These are phyloP conservation scores for Nicotiana paniculata DNA, from an alignment of 257 asterid genomes.

Conservation along the genomic window DNA sequence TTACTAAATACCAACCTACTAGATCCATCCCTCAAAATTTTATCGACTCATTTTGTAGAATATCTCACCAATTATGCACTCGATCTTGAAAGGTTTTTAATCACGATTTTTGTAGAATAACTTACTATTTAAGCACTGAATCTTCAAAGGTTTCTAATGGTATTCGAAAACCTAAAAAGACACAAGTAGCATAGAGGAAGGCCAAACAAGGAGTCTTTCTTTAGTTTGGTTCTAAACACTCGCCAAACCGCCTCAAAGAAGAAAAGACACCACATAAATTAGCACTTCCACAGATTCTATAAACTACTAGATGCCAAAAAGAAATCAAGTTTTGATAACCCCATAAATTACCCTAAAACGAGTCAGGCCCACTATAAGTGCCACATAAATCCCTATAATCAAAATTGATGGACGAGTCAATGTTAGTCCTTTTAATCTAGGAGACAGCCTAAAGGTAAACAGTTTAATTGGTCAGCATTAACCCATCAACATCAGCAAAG, in stretches of 20 bases:
- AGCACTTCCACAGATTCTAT: neutral
- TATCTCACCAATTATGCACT: neutral
- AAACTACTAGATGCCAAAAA: neutral
- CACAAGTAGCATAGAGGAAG: neutral
- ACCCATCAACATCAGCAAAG: neutral
- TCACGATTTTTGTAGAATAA: neutral
- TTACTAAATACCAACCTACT: neutral
- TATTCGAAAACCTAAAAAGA: neutral
- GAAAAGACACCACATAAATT: neutral
- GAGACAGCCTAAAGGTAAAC: neutral
- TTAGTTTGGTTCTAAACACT: neutral
- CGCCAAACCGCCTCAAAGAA: neutral
- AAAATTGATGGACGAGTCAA: neutral
- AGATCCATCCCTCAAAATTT: conserved; percentile 3
- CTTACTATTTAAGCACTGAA: neutral
- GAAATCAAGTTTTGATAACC: neutral
- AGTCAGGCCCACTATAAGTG: neutral
- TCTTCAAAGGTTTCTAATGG: neutral
- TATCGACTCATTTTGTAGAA: neutral
- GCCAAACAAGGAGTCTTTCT: neutral
- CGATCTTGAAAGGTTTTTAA: neutral
- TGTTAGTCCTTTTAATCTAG: neutral
- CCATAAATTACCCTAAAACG: neutral
- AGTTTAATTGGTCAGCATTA: neutral
- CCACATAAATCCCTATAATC: neutral